Percentiles rank a stretch among this genome's conserved stretches.
These are phyloP conservation scores for Microdochium nivale DNA, from an alignment of 2,329 filamentous ascomycete species.

Conservation along the genomic window DNA sequence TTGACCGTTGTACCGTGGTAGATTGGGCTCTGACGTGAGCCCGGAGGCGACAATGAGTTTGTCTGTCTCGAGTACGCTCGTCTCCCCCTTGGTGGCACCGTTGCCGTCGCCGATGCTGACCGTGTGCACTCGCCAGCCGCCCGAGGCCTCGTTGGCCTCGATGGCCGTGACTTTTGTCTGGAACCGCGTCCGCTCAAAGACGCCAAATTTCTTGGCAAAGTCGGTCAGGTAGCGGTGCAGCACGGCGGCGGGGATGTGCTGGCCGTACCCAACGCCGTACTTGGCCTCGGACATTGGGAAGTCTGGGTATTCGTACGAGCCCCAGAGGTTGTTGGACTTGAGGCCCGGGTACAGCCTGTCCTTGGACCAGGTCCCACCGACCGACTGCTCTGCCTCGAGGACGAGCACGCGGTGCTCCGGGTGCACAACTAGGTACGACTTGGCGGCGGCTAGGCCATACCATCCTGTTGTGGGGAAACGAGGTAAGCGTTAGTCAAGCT, in stretches of 20 bases:
- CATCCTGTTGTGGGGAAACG: constrained; percentile 1
- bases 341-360: constrained; percentile 32
- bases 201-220: constrained; percentile 43
- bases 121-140: not conserved
- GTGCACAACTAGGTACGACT: constrained; percentile 35
- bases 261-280: constrained; percentile 33
- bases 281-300: constrained; percentile 13
- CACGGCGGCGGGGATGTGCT: constrained; percentile 50
- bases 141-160: constrained; percentile 15
- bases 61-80: not conserved
- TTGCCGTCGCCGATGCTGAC: not conserved
- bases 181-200: constrained; percentile 39
- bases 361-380: constrained; percentile 32
- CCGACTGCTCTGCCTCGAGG: constrained; percentile 28
- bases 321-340: constrained; percentile 31
- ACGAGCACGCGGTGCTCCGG: constrained; percentile 28
- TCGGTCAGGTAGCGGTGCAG: constrained; percentile 48
- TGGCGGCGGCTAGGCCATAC: constrained; percentile 33
- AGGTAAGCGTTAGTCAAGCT: too few species aligned
- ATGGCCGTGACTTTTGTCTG: constrained; percentile 40
- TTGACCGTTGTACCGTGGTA: constrained; percentile 41
- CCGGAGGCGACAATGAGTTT: constrained; percentile 57
- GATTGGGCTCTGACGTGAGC: constrained; percentile 45
- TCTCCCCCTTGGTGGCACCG: not conserved
- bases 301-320: constrained; percentile 29